Conservation (phyloP, 1,284 basidiomycete genomes). For the Veloporphyrellus conicus region DNA sequence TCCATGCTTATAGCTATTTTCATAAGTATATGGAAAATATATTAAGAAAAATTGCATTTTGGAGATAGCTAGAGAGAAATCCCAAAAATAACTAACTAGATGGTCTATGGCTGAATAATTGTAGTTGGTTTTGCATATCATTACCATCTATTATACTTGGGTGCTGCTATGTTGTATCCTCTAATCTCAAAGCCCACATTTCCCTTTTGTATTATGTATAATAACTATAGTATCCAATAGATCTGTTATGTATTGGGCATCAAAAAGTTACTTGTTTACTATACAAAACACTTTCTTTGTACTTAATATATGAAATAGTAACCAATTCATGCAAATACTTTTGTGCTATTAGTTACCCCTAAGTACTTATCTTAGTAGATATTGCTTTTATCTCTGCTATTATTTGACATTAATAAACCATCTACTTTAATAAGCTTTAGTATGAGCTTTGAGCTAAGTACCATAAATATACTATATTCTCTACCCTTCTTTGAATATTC, state of each 20-base stretch:
- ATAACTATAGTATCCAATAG: background rate
- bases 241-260: background rate
- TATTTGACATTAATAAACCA: background rate
- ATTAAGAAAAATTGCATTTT: background rate
- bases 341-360: too few species aligned
- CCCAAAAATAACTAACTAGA: background rate
- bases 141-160: too few species aligned
- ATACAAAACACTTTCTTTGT: background rate
- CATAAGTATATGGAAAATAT: background rate
- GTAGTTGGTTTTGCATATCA: too few species aligned
- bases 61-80: background rate
- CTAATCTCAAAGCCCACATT: too few species aligned
- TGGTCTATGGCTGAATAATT: too few species aligned
- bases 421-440: slow-evolving; percentile 6
- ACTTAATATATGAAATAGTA: background rate
- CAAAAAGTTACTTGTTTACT: slow-evolving; percentile 2
- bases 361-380: background rate
- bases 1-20: background rate
- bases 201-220: too few species aligned
- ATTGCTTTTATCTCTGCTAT: background rate
- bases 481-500: background rate
- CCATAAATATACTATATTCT: background rate
- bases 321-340: background rate
- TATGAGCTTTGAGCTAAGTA: background rate
- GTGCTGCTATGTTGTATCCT: too few species aligned